Evolutionary conservation across 2,329 filamentous ascomycete genomes (phyloP), one percentile per base, ranked within the genome.

Genomic region (Botryotinia convoluta): DNA sequence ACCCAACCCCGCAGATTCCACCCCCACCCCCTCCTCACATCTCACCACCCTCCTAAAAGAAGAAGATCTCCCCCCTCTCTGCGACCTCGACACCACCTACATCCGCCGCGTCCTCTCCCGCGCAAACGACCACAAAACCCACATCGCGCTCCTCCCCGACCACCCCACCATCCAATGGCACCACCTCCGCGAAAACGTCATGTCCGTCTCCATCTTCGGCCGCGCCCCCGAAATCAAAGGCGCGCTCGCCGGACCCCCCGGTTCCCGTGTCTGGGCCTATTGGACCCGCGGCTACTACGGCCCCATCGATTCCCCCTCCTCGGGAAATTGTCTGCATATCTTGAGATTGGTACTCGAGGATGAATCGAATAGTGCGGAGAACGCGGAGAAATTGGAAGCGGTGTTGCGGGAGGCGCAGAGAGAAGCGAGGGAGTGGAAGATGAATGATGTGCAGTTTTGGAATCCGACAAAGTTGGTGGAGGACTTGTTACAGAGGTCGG

Each of bases 111-210:
- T 84, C 16, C 83, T 94, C n/a, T 76, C 82, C 32, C 77, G 77
- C 75, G 78, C 78, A 29, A 79, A 80, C 79, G 79, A 78, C 76
- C 79, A 83, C 73, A 84, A 86, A 76, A 87, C 84, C 22, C 83
- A 84, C 35, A 87, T 96, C 59, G 92, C 93, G 59, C 84, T 95
- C 75, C 77, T 90, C 65, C 93, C 93, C 0, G 89, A 93, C 78
- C 82, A 88, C 74, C 87, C 91, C 73, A 89, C 90, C 10, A 87
- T 94, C 77, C 83, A 87, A 74, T 97, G 93, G 93, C 91, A 95
- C 81, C 89, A 93, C 81, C 89, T 90, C 74, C 89, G 95, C 67
- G 94, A 97, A 82, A 90, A 94, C 68, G 96, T 92, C 81, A 91
- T 95, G 79, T 88, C 87, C 8, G 85, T 87, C 72, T 87, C 89